Percentiles rank a stretch among this genome's conserved stretches.
These are phyloP conservation scores for Chloromonas sp. DNA, from an alignment of 163 green algal genomes.

Conservation along the genomic window DNA sequence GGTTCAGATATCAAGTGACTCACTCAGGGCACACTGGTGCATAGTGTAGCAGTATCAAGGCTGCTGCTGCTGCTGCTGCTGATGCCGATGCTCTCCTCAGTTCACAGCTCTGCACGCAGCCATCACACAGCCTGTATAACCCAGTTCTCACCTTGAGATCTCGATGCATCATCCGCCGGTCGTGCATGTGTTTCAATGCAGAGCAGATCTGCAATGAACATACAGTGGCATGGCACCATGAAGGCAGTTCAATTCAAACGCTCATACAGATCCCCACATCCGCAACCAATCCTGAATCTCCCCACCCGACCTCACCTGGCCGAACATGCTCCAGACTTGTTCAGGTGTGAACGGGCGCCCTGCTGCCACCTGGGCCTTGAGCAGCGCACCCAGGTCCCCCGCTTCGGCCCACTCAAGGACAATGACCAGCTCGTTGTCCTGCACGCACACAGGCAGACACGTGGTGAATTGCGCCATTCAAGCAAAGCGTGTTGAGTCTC, in stretches of 20 bases:
- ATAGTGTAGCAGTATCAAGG: too few species aligned
- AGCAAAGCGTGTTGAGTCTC: too few species aligned
- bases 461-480: neutral
- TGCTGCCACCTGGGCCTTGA: neutral
- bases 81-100: too few species aligned
- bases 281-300: too few species aligned
- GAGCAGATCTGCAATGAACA: constrained; percentile 30
- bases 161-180: constrained; percentile 63
- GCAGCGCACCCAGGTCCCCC: constrained; percentile 24
- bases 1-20: too few species aligned
- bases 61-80: too few species aligned
- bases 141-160: constrained; percentile 28
- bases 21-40: too few species aligned
- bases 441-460: neutral
- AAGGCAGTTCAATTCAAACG: too few species aligned
- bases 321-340: neutral
- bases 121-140: neutral
- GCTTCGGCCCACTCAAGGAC: constrained; percentile 50
- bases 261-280: too few species aligned
- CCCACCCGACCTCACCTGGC: neutral
- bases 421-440: constrained; percentile 53
- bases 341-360: neutral
- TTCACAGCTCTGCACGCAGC: too few species aligned
- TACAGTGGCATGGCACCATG: too few species aligned
- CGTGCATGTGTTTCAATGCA: constrained; percentile 55